These are phyloP conservation scores for Cyclotella cryptica DNA, from an alignment of 108 stramenopile genomes.

Conservation along the genomic window DNA sequence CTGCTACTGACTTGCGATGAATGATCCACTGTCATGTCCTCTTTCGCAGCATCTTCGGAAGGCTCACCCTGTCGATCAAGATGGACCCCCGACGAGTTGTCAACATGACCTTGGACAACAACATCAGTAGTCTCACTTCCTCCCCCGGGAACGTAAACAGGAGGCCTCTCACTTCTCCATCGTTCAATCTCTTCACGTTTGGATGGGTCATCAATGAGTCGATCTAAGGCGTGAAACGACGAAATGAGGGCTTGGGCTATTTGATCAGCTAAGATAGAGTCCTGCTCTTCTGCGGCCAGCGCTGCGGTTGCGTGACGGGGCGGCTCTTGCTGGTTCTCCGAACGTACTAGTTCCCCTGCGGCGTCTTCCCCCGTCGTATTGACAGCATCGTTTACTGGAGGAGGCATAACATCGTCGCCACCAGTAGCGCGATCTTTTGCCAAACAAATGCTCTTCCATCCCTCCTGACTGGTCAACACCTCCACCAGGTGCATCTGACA, in stretches of 20 bases:
- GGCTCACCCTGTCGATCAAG: not conserved
- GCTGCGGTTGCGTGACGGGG: not conserved
- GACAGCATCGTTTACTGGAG: not conserved
- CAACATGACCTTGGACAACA: slow-evolving; percentile 2
- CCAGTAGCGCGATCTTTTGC: not conserved
- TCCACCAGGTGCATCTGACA: slow-evolving; percentile 84
- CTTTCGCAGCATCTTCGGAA: not conserved
- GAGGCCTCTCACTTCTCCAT: slow-evolving; percentile 46
- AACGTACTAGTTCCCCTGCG: not conserved
- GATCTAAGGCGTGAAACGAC: slow-evolving; percentile 85
- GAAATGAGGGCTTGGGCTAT: slow-evolving; percentile 70
- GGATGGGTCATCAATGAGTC: slow-evolving; percentile 75
- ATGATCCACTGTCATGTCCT: not conserved
- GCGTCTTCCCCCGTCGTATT: not conserved
- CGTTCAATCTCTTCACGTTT: slow-evolving; percentile 37
- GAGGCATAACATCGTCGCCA: not conserved
- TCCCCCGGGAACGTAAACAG: slow-evolving; percentile 30
- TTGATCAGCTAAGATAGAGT: slow-evolving; percentile 21
- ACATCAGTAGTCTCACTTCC: not conserved
- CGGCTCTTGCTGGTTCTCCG: not conserved
- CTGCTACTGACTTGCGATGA: not conserved
- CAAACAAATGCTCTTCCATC: slow-evolving; percentile 2
- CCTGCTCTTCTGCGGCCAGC: not conserved
- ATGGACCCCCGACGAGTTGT: not conserved
- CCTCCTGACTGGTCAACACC: slow-evolving; percentile 72